A percentile compares a stretch with the other conserved stretches of the same genome.
Conservation (phyloP, 164 flowering plant species). For the Dillenia turbinata region DNA sequence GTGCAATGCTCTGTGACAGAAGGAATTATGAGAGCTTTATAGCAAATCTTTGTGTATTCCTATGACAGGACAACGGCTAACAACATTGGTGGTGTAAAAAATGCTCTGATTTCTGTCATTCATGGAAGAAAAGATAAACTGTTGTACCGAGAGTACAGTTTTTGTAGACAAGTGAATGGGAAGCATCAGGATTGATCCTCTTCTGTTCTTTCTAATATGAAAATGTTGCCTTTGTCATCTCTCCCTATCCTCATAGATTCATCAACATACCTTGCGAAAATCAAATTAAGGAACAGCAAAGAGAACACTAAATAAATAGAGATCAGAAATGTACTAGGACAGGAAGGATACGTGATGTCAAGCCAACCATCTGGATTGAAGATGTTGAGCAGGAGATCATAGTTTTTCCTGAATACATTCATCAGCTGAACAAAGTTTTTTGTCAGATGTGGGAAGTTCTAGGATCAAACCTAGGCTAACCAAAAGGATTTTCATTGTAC, state of each 20-base stretch:
- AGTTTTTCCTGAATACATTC: constrained; percentile 76
- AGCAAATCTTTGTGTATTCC: too few relatives aligned
- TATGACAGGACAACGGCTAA: too few relatives aligned
- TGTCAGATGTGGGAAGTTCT: neutral
- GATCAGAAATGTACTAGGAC: neutral
- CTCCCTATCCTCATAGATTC: constrained; percentile 76
- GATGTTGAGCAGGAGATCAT: constrained; percentile 64
- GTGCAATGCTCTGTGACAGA: too few relatives aligned
- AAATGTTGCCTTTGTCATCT: constrained; percentile 81
- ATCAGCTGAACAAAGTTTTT: constrained; percentile 42
- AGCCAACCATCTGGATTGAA: constrained; percentile 98
- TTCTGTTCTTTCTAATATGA: constrained; percentile 62
- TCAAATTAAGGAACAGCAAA: constrained; percentile 23
- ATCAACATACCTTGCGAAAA: constrained; percentile 60
- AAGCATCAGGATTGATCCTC: constrained; percentile 1
- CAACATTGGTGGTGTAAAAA: too few relatives aligned
- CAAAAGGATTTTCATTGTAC: constrained; percentile 22
- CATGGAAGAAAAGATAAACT: too few relatives aligned
- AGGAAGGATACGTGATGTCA: constrained; percentile 82
- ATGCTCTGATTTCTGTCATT: too few relatives aligned
- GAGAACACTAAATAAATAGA: neutral
- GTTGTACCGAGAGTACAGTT: too few relatives aligned
- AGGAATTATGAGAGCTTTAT: too few relatives aligned
- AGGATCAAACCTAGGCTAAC: neutral
- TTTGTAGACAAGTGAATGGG: too few relatives aligned